phyloP scores from a whole-genome alignment of 768 basidiomycete species.

The Hysterangium stoloniferum region DNA sequence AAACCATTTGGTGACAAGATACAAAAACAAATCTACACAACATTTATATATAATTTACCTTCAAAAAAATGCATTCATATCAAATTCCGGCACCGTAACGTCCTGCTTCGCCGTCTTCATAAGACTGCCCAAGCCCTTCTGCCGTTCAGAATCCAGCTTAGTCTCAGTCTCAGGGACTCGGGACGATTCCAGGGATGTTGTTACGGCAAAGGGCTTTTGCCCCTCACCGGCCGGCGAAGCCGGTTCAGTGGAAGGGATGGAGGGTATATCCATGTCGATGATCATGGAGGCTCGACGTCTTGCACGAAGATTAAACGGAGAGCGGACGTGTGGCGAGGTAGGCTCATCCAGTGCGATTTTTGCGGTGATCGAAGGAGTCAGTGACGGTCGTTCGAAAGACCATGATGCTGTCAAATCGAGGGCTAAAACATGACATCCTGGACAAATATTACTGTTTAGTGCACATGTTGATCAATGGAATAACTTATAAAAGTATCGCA shows the following conservation, averaged over 20 bases:
- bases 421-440: slow-evolving; percentile 91
- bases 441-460: background rate
- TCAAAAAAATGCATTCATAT: slow-evolving; percentile 73
- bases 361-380: no score
- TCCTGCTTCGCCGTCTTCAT: slow-evolving; percentile 91
- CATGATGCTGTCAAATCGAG: slow-evolving; percentile 84
- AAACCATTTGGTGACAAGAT: no score
- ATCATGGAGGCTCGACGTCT: slow-evolving; percentile 67
- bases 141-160: slow-evolving; percentile 19
- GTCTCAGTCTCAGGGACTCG: slow-evolving; percentile 24
- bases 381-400: slow-evolving; percentile 81
- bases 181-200: slow-evolving; percentile 16
- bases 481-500: slow-evolving; percentile 28
- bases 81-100: slow-evolving; percentile 78
- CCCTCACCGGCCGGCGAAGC: slow-evolving; percentile 47
- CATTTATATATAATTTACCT: no score
- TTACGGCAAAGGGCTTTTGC: slow-evolving; percentile 17
- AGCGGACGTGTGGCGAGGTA: slow-evolving; percentile 18
- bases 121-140: slow-evolving; percentile 71
- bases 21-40: no score
- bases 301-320: slow-evolving; percentile 42
- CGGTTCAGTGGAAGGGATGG: slow-evolving; percentile 48
- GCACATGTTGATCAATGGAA: background rate
- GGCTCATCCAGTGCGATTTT: slow-evolving; percentile 3
- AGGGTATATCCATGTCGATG: slow-evolving; percentile 82